Base-by-base conservation (phyloP, 306 rosid genomes). In the Trifolium pratense region DNA sequence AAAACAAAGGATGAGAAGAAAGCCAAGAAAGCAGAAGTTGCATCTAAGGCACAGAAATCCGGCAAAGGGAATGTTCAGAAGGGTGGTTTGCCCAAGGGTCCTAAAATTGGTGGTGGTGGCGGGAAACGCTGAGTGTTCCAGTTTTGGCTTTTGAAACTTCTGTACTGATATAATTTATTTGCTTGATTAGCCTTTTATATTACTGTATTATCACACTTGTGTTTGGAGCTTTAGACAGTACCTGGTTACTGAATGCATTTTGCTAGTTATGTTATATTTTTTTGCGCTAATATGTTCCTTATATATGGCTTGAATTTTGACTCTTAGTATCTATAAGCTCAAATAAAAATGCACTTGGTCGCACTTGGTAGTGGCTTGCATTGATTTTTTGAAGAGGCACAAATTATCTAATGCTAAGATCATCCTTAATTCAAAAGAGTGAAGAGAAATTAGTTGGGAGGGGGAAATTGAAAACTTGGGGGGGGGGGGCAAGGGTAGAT, bases 1-100 rank as follows among this genome's bases (percentile, higher is more conserved):
- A 92, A 92, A 20, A 88, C 96, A 0, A 92, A 92, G 82, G 97
- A 92, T 20, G 97, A 92, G 55, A 92, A 92, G 86, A 92, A 90
- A 82, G 94, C 97, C 0, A 90, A 87, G 84, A 92, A 90, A 81
- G 92, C 96, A 1, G 97, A 92, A 80, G 95, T 87, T 7, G 52
- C 29, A 4, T 73, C 92, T 1, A 91, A 91, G 84, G 1, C 90
- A 13, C 89, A 87, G 74, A 91, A 91, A 71, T 3, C 88, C 57
- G 87, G 86, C 23, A 90, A 90, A 84, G 81, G 88, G 23, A 88
- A 40, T 68, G 59, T 82, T 62, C 5, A 84, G 3, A 92, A 87
- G 87, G 92, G 94, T 77, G 83, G 84, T 29, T 76, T 7, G 60
- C 79, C 94, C 6, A 92, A 92, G 83, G 97, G 97, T 60, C 96